Evolutionary conservation across 2,329 filamentous ascomycete genomes (phyloP), one percentile per base, ranked within the genome.

Genomic region (Penicillium sp.): DNA sequence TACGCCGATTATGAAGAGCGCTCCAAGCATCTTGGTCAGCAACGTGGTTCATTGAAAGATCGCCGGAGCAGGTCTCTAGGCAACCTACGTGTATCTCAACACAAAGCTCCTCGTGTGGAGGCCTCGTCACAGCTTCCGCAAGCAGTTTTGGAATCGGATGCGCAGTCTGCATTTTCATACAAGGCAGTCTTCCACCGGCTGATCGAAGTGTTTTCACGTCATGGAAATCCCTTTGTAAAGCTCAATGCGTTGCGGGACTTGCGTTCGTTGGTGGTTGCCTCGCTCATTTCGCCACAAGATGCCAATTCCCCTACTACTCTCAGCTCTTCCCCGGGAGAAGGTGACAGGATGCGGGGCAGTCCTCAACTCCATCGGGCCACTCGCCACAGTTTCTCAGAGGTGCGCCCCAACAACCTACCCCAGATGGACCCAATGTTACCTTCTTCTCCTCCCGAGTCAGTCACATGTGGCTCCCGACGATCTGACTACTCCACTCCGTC

Each of bases 161-260:
- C 69, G 66, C 54, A 74, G 66, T 66, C 76, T 62, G 68, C 64
- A 5, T 96, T 96, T 65, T 89, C 90, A 0, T 97, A 93, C 69
- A 85, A 85, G 50, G 85, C 86, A 62, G 89, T 92, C 0, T 97
- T 96, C 69, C 82, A 86, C 62, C 86, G 88, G 13, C 80, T 97
- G 1, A 79, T 97, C 32, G 86, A 85, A 61, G 92, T 91, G 77
- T 96, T 99, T 64, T 91, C 90, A 40, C 89, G 92, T 4, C 90
- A 95, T 62, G 89, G 90, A 0, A 96, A 94, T 68, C 94, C 94
- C 0, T 89, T 89, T 63, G 82, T 85, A 22, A 99, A 99, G 74
- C 82, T 99, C 13, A 87, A 88, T 61, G 88, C 90, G 0, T 79
- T 97, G 5, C 86, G 88, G 58, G 91, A 97, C 70, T 81, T 99